These are phyloP conservation scores for Priceomyces fermenticarens DNA, from an alignment of 805 yeast genomes.

Conservation along the genomic window DNA sequence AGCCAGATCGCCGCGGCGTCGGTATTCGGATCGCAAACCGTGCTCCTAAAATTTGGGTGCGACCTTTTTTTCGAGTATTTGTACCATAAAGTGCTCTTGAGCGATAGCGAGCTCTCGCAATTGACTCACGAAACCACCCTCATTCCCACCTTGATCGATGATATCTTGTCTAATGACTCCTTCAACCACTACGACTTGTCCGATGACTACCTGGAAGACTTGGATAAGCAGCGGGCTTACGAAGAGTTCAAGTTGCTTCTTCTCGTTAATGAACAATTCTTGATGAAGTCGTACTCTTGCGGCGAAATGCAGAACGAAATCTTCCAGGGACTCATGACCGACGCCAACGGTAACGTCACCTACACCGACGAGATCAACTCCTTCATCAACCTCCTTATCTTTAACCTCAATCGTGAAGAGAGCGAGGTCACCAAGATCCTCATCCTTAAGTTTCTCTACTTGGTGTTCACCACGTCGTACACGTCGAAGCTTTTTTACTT, in stretches of 20 bases:
- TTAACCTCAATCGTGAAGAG: slow-evolving; percentile 70
- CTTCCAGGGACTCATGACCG: slow-evolving; percentile 48
- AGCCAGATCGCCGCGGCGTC: slow-evolving; percentile 21
- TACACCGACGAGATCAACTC: slow-evolving; percentile 48
- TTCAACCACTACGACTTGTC: slow-evolving; percentile 32
- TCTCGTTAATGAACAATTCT: slow-evolving; percentile 82
- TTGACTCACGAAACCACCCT: slow-evolving; percentile 25
- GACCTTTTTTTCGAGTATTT: slow-evolving; percentile 42
- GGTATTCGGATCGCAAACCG: slow-evolving; percentile 21
- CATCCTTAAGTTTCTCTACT: slow-evolving; percentile 73
- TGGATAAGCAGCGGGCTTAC: slow-evolving; percentile 50
- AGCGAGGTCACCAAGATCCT: slow-evolving; percentile 72
- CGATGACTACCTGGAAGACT: slow-evolving; percentile 46
- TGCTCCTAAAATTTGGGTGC: slow-evolving; percentile 34
- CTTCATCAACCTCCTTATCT: slow-evolving; percentile 56
- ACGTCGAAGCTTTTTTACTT: slow-evolving; percentile 71
- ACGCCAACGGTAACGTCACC: slow-evolving; percentile 17
- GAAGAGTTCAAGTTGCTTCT: slow-evolving; percentile 69
- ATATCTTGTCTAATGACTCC: slow-evolving; percentile 30
- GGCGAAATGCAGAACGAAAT: slow-evolving; percentile 43
- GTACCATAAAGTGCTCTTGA: slow-evolving; percentile 30
- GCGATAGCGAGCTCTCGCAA: slow-evolving; percentile 30
- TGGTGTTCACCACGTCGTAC: slow-evolving; percentile 63
- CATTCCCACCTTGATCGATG: slow-evolving; percentile 25
- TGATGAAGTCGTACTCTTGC: slow-evolving; percentile 52